Conservation (phyloP, 179 eudicot genomes). For the Spergularia azorica region DNA sequence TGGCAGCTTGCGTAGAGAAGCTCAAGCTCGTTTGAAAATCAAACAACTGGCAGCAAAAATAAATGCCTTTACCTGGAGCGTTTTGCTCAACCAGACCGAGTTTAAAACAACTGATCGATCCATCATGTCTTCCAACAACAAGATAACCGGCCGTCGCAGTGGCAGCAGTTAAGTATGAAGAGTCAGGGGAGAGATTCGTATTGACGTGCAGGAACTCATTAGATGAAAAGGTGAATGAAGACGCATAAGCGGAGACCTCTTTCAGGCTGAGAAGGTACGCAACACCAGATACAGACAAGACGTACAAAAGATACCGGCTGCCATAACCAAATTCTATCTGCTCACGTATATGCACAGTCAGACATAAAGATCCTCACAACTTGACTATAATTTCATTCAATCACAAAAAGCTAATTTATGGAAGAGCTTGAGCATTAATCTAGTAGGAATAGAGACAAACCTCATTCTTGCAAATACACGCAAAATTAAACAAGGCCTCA, state of each 20-base stretch:
- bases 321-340: constrained; percentile 56
- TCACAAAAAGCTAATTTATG: neutral
- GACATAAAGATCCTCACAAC: neutral
- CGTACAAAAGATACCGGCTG: constrained; percentile 62
- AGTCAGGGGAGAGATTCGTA: constrained; percentile 44
- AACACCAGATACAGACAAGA: constrained; percentile 74
- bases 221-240: constrained; percentile 52
- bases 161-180: constrained; percentile 60
- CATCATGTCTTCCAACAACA: constrained; percentile 84
- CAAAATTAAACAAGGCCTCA: constrained; percentile 72
- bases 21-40: neutral
- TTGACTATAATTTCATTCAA: neutral
- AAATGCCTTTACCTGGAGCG: constrained; percentile 57
- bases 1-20: neutral
- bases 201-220: constrained; percentile 58
- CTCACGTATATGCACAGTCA: constrained; percentile 6
- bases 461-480: constrained; percentile 71
- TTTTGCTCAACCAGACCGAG: constrained; percentile 67
- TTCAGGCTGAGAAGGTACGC: constrained; percentile 65
- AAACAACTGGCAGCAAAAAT: neutral
- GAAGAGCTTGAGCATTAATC: too few relatives aligned
- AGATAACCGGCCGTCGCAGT: constrained; percentile 70
- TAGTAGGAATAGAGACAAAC: constrained; percentile 35
- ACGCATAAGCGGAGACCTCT: constrained; percentile 49
- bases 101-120: constrained; percentile 69